These are phyloP conservation scores for Grigorovia transvaalensis DNA, from an alignment of 805 yeast species.

Conservation along the genomic window DNA sequence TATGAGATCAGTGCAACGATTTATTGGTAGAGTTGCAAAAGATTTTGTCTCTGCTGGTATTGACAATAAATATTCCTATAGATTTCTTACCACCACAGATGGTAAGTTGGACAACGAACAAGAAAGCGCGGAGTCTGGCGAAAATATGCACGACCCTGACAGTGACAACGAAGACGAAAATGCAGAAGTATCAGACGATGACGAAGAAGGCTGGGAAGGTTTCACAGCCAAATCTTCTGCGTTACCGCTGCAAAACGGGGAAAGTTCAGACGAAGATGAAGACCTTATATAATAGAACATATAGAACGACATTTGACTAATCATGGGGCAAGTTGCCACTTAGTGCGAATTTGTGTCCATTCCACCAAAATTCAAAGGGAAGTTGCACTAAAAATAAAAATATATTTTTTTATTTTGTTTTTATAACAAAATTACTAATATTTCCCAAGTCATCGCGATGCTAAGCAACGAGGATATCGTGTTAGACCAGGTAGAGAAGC, in stretches of 20 bases:
- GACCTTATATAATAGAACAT: not conserved
- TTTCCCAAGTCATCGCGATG: slow-evolving; percentile 1
- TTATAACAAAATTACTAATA: too few relatives aligned
- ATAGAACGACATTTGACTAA: not conserved
- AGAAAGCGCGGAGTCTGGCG: slow-evolving; percentile 25
- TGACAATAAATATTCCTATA: slow-evolving; percentile 44
- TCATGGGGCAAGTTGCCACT: not conserved
- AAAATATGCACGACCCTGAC: slow-evolving; percentile 25
- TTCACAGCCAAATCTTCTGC: slow-evolving; percentile 20
- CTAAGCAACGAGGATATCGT: slow-evolving; percentile 3
- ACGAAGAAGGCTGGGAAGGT: slow-evolving; percentile 31
- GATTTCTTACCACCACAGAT: slow-evolving; percentile 37
- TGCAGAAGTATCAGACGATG: slow-evolving; percentile 21
- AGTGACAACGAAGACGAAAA: slow-evolving; percentile 9
- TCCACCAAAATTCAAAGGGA: not conserved
- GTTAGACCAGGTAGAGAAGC: slow-evolving; percentile 5
- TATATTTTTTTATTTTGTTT: not conserved
- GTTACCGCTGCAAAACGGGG: slow-evolving; percentile 17
- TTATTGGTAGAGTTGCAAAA: slow-evolving; percentile 62
- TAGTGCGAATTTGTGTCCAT: not conserved
- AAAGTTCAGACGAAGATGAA: slow-evolving; percentile 23
- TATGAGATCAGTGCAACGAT: slow-evolving; percentile 62
- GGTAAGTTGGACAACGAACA: slow-evolving; percentile 19
- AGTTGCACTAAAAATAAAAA: not conserved
- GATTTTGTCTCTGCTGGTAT: slow-evolving; percentile 50